Evolutionary conservation across 768 basidiomycete genomes (phyloP), one percentile per base, ranked within the genome.

Genomic region (Lactifluus rugatus): DNA sequence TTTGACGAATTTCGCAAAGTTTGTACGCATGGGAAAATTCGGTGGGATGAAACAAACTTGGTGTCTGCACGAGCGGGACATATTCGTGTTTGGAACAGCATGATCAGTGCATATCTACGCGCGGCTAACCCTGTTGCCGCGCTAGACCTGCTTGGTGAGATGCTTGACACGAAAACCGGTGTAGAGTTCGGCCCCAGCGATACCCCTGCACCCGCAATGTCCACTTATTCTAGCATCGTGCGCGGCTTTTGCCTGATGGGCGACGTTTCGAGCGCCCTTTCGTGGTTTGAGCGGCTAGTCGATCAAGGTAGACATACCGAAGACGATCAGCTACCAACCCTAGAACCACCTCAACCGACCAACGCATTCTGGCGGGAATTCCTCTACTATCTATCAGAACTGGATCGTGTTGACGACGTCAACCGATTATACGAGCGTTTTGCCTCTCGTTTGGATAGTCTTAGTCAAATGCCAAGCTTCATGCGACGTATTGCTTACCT

Each of bases 71-170:
- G 64, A 49, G 26, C 59, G 31, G 70, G 72, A 21, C 76, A 78
- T 51, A 71, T 85, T 46, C 67, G 73, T 39, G 72, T 84, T 2
- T 92, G 82, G 81, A 87, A 89, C 63, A 74, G 78, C 64, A 89
- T 91, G 84, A 81, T 93, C 36, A 76, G 82, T 48, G 78, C 83
- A 0, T 85, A 88, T 69, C 85, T 93, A 74, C 76, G 74, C 39
- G 78, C 74, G 39, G 82, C 82, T 1, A 71, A 81, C 51, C 77
- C 85, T 0, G 81, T 80, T 21, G 79, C 78, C 46, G 91, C 83
- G 9, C 65, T 92, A 10, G 80, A 69, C 23, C 69, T 93, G 2
- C 71, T 93, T 42, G 82, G 87, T 55, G 70, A 77, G 61, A 91
- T 93, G 87, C 72, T 92, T 69, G 75, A 79, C 56, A 72, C 78